Conservation (phyloP, 1,284 basidiomycete genomes). For the Irpex sp. region DNA sequence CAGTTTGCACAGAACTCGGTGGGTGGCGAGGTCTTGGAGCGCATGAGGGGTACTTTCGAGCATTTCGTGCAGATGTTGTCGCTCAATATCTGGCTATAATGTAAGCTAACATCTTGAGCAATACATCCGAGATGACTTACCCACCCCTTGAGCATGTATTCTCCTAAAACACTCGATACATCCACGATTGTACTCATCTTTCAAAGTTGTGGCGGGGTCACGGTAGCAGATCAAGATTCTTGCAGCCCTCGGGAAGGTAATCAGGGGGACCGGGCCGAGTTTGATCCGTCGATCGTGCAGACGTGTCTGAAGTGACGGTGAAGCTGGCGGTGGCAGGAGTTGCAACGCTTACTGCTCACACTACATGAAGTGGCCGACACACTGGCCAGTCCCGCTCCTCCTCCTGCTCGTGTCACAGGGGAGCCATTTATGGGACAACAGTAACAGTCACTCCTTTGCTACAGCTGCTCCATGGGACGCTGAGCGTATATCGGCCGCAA, state of each 20-base stretch:
- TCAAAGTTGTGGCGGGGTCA: background rate
- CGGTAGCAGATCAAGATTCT: background rate
- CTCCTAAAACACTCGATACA: slow-evolving; percentile 57
- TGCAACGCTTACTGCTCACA: slow-evolving; percentile 3
- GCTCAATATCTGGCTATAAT: slow-evolving; percentile 52
- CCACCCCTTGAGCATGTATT: slow-evolving; percentile 78
- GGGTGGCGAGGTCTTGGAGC: slow-evolving; percentile 55
- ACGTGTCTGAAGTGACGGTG: slow-evolving; percentile 7
- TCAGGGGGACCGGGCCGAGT: background rate
- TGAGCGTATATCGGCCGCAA: slow-evolving; percentile 55
- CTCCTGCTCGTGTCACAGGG: slow-evolving; percentile 46
- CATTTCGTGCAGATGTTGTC: slow-evolving; percentile 62
- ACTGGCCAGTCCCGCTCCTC: slow-evolving; percentile 57
- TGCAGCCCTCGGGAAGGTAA: background rate
- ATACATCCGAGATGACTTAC: slow-evolving; percentile 34
- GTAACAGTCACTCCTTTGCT: slow-evolving; percentile 29
- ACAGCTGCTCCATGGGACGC: slow-evolving; percentile 48
- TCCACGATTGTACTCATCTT: slow-evolving; percentile 51
- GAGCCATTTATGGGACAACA: slow-evolving; percentile 35
- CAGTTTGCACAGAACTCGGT: slow-evolving; percentile 63
- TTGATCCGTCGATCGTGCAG: slow-evolving; percentile 4
- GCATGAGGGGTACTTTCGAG: slow-evolving; percentile 57
- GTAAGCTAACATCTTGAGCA: background rate
- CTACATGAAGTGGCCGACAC: slow-evolving; percentile 62
- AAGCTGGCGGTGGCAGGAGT: background rate